phyloP scores from a whole-genome alignment of 116 monocot species.

The Posidonia oceanica region DNA sequence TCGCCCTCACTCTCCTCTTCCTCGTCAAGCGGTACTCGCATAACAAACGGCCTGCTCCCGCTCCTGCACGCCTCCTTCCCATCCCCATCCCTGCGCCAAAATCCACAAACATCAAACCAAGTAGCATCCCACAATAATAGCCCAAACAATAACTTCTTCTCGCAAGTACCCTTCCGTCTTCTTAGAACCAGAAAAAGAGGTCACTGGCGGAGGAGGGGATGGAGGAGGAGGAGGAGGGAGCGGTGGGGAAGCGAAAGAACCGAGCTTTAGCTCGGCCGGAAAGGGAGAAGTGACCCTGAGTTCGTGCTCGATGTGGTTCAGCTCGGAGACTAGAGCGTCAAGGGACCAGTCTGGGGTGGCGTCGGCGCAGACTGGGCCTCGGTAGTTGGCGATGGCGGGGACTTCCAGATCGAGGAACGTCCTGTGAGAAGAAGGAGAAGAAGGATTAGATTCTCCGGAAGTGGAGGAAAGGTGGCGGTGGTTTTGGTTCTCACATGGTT shows the following conservation, averaged over 20 bases:
- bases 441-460: background rate
- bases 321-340: conserved; percentile 11
- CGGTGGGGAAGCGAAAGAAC: conserved; percentile 4
- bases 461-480: too few relatives aligned
- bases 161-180: background rate
- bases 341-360: conserved; percentile 4
- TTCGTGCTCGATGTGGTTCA: conserved; percentile 8
- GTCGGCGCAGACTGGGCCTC: background rate
- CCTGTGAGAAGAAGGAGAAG: background rate
- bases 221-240: background rate
- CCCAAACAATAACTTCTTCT: background rate
- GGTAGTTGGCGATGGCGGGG: conserved; percentile 5
- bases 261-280: conserved; percentile 1
- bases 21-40: conserved; percentile 7
- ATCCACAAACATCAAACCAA: background rate
- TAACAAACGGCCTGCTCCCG: conserved; percentile 4
- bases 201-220: background rate
- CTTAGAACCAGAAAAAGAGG: background rate
- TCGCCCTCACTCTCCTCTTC: conserved; percentile 3
- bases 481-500: too few relatives aligned
- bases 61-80: background rate
- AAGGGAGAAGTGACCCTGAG: background rate
- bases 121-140: background rate
- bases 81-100: background rate
- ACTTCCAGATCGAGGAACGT: conserved; percentile 1